phyloP scores from a whole-genome alignment of 2,329 filamentous ascomycete genomes.

The Dendrostoma leiphaemia region DNA sequence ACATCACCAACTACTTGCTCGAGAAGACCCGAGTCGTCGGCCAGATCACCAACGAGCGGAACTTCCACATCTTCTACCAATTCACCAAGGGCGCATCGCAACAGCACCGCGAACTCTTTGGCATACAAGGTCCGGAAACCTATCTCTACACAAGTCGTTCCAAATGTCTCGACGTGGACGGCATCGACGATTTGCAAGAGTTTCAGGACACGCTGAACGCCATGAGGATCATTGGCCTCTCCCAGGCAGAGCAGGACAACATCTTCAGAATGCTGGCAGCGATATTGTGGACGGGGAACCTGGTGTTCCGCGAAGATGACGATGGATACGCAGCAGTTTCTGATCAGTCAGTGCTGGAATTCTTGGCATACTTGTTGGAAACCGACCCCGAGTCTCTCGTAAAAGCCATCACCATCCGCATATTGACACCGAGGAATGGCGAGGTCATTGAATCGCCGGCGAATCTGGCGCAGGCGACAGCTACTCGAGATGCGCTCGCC shows the following conservation, averaged over 20 bases:
- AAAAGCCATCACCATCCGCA: slow-evolving; percentile 83
- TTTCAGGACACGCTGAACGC: slow-evolving; percentile 88
- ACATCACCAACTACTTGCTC: slow-evolving; percentile 96
- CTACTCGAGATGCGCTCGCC: slow-evolving; percentile 86
- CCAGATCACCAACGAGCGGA: slow-evolving; percentile 92
- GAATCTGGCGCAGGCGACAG: slow-evolving; percentile 80
- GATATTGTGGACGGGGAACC: slow-evolving; percentile 92
- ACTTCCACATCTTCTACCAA: slow-evolving; percentile 99
- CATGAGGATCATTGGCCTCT: slow-evolving; percentile 91
- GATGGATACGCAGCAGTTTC: slow-evolving; percentile 81
- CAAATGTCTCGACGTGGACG: slow-evolving; percentile 91
- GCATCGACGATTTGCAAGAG: slow-evolving; percentile 88
- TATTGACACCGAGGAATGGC: slow-evolving; percentile 68
- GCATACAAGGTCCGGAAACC: slow-evolving; percentile 85
- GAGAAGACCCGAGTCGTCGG: slow-evolving; percentile 95
- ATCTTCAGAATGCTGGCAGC: slow-evolving; percentile 95
- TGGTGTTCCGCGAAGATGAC: slow-evolving; percentile 87
- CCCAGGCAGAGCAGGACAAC: slow-evolving; percentile 85
- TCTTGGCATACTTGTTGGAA: slow-evolving; percentile 90
- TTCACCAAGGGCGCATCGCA: slow-evolving; percentile 93
- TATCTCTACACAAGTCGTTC: slow-evolving; percentile 93
- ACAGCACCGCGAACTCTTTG: slow-evolving; percentile 82
- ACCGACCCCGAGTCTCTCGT: slow-evolving; percentile 78
- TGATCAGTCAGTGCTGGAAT: slow-evolving; percentile 90
- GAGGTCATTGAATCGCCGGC: slow-evolving; percentile 73